phyloP scores from a whole-genome alignment of 2,329 filamentous ascomycete genomes.

The Conoideocrella luteorostrata region DNA sequence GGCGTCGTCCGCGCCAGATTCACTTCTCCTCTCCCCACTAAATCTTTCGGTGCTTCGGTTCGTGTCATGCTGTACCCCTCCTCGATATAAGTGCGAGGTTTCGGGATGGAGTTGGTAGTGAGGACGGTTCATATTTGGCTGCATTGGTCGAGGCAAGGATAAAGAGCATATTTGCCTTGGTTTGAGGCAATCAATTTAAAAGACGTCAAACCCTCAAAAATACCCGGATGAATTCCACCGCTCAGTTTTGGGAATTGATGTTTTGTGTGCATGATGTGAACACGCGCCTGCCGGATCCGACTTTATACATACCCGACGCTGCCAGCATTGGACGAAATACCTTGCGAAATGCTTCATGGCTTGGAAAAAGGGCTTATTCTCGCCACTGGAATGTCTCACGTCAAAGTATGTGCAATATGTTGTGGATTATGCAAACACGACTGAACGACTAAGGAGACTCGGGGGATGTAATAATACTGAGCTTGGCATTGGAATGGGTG shows the following conservation, averaged over 20 bases:
- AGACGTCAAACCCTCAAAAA: conserved; percentile 36
- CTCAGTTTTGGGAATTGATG: background rate
- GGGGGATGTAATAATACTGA: no score
- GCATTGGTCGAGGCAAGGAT: conserved; percentile 54
- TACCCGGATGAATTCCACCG: background rate
- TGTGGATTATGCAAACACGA: no score
- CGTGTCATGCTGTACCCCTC: conserved; percentile 98
- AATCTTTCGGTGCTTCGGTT: conserved; percentile 93
- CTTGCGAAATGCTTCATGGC: background rate
- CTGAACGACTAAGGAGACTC: no score
- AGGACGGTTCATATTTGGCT: conserved; percentile 56
- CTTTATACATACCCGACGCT: background rate
- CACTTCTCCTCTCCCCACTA: conserved; percentile 88
- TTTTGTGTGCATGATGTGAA: conserved; percentile 6
- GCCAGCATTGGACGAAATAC: background rate
- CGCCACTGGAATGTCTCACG: no score
- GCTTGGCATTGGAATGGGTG: no score
- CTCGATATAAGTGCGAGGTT: conserved; percentile 70
- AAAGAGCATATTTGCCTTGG: conserved; percentile 43
- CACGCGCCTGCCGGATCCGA: background rate
- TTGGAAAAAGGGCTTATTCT: no score
- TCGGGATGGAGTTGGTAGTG: conserved; percentile 56
- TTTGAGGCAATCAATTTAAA: conserved; percentile 50
- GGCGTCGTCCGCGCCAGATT: conserved; percentile 98
- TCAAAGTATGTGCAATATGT: no score